phyloP scores from a whole-genome alignment of 768 basidiomycete genomes.

The Lactifluus piperatus region DNA sequence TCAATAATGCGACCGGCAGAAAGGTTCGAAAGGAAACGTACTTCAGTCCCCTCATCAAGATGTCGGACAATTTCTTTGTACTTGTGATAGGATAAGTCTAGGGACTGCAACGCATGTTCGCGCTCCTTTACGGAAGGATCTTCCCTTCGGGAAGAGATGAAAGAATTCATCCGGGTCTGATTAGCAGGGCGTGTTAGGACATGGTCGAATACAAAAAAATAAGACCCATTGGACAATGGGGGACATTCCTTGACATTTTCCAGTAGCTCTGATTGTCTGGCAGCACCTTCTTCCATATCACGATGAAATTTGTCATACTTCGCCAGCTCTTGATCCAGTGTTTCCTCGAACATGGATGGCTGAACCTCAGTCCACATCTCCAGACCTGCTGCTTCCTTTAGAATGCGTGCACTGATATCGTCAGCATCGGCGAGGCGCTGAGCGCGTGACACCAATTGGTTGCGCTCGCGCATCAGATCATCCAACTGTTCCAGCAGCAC shows the following conservation, averaged over 20 bases:
- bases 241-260: constrained; percentile 56
- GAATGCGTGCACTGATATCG: constrained; percentile 62
- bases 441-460: constrained; percentile 56
- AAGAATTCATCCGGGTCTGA: constrained; percentile 60
- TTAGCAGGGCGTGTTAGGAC: neutral
- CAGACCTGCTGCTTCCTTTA: constrained; percentile 56
- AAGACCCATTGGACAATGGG: too few species aligned
- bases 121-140: constrained; percentile 73
- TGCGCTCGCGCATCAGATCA: constrained; percentile 51
- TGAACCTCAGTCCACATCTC: constrained; percentile 62
- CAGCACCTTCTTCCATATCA: constrained; percentile 46
- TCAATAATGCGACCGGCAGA: neutral
- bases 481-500: constrained; percentile 74
- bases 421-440: constrained; percentile 54
- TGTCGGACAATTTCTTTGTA: constrained; percentile 81
- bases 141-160: constrained; percentile 68
- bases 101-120: constrained; percentile 70
- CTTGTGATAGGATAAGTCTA: constrained; percentile 81
- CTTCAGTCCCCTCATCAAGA: constrained; percentile 83
- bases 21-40: constrained; percentile 24
- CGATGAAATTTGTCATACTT: constrained; percentile 66
- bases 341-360: constrained; percentile 82
- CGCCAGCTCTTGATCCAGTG: constrained; percentile 65
- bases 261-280: constrained; percentile 58
- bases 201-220: neutral